Conservation (phyloP, 2,329 filamentous ascomycete species). For the Elsinoe necatrix region DNA sequence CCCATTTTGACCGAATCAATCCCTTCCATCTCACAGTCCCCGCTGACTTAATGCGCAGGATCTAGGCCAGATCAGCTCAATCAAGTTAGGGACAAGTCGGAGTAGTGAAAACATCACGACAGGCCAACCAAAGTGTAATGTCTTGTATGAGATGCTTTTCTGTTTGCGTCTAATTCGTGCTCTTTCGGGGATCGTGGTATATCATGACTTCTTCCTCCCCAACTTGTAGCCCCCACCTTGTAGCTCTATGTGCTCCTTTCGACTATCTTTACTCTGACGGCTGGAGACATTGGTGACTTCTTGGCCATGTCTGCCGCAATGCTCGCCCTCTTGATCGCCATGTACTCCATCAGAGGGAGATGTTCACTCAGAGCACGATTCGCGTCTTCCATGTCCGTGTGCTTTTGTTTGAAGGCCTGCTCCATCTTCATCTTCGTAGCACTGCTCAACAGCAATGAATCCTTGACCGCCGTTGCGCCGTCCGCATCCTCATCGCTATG, state of each 20-base stretch:
- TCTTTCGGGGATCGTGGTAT: neutral
- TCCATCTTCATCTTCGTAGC: neutral
- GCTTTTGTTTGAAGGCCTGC: neutral
- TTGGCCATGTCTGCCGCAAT: neutral
- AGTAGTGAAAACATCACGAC: neutral
- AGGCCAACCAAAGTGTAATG: neutral
- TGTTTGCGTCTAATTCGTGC: constrained; percentile 5
- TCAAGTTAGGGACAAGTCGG: neutral
- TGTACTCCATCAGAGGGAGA: neutral
- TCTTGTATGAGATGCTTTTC: constrained; percentile 3
- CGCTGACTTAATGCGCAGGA: neutral
- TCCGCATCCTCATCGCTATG: neutral
- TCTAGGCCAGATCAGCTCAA: too few species aligned
- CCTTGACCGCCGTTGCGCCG: neutral
- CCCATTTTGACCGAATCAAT: neutral
- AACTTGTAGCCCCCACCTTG: neutral
- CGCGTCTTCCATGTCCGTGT: neutral
- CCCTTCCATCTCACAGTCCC: neutral
- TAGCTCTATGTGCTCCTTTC: neutral
- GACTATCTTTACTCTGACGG: neutral
- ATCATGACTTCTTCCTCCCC: neutral
- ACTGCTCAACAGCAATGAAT: neutral
- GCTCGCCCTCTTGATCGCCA: neutral
- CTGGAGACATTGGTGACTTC: neutral
- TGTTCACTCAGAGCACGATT: neutral